Evolutionary conservation across 2,329 filamentous ascomycete genomes (phyloP).

Genomic region (Claviceps sp.): DNA sequence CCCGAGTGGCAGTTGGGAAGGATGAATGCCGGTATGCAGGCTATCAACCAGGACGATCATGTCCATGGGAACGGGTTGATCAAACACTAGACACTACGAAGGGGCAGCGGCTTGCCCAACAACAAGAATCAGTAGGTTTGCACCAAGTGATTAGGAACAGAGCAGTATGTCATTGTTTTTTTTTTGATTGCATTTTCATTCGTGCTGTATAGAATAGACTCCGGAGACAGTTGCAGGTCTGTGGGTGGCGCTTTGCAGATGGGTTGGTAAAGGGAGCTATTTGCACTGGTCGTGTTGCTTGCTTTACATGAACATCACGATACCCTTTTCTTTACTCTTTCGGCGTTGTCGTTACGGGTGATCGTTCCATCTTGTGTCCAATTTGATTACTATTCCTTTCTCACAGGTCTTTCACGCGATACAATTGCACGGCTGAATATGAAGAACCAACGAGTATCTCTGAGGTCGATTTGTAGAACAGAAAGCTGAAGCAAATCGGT

Average conservation of each 20-base stretch:
- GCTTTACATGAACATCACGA: background rate
- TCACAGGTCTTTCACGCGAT: too few species aligned
- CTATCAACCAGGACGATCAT: slow-evolving; percentile 12
- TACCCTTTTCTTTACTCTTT: background rate
- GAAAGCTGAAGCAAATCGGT: too few species aligned
- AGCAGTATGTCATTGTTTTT: background rate
- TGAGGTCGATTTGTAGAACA: too few species aligned
- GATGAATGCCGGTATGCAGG: slow-evolving; percentile 22
- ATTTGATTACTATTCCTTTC: too few species aligned
- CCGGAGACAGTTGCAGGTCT: background rate
- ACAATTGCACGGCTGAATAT: too few species aligned
- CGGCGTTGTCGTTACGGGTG: too few species aligned
- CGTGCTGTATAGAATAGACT: background rate
- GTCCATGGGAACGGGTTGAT: background rate
- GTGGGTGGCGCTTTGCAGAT: too few species aligned
- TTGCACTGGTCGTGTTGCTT: background rate
- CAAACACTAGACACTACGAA: background rate
- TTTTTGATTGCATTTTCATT: background rate
- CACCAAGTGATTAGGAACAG: background rate
- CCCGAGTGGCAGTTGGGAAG: slow-evolving; percentile 61
- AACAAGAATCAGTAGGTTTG: background rate
- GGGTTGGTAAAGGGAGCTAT: too few species aligned
- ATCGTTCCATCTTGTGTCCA: too few species aligned
- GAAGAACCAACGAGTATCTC: too few species aligned
- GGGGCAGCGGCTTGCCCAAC: background rate